Evolutionary conservation across 441 rosid genomes (phyloP).

Genomic region (Gossypium davidsonii): DNA sequence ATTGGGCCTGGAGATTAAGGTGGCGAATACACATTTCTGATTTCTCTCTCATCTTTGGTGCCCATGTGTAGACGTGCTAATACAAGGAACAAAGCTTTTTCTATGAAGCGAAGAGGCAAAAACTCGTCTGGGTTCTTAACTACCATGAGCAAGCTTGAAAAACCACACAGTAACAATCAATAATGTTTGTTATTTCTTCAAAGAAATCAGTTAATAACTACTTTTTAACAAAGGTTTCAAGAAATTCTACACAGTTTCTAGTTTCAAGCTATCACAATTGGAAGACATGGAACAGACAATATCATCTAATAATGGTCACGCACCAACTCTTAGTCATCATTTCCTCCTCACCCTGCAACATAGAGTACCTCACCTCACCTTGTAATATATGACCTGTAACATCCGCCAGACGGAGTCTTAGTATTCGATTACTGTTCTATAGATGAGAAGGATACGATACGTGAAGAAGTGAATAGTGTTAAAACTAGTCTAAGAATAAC

Average conservation of each 20-base stretch:
- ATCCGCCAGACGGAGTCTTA: too few relatives aligned
- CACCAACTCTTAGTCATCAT: not conserved
- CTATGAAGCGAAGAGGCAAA: not conserved
- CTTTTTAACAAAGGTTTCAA: not conserved
- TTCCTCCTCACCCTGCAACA: not conserved
- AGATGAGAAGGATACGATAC: too few relatives aligned
- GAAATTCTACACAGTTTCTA: not conserved
- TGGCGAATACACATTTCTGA: too few relatives aligned
- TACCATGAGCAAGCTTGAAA: not conserved
- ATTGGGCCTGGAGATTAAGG: too few relatives aligned
- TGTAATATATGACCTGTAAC: not conserved
- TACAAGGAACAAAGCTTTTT: not conserved
- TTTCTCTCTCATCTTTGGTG: too few relatives aligned
- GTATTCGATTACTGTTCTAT: too few relatives aligned
- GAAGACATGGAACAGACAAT: not conserved
- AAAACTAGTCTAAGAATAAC: too few relatives aligned
- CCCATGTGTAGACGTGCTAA: not conserved
- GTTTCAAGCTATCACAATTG: not conserved
- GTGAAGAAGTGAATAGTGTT: too few relatives aligned
- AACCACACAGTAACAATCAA: not conserved
- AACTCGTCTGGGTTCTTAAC: not conserved
- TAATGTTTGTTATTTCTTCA: not conserved
- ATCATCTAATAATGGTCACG: not conserved
- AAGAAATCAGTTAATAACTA: not conserved
- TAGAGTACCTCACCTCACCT: not conserved